phyloP scores from a whole-genome alignment of 2,329 filamentous ascomycete genomes.

The Diaporthe citrichinensis region DNA sequence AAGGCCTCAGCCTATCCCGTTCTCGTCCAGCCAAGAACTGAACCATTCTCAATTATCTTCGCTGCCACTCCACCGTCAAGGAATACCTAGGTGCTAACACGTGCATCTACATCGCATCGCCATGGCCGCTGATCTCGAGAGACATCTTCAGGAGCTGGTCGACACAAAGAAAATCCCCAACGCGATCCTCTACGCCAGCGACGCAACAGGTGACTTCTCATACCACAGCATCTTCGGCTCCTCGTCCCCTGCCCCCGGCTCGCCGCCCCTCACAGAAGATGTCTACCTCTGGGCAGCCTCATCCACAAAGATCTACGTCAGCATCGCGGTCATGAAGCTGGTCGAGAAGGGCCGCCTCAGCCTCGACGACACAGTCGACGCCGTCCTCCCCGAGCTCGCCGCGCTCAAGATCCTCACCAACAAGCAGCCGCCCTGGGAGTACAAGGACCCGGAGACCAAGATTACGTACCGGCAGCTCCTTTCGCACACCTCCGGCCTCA shows the following conservation, averaged over 20 bases:
- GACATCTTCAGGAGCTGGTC: slow-evolving; percentile 56
- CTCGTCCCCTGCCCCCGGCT: slow-evolving; percentile 56
- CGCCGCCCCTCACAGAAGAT: slow-evolving; percentile 53
- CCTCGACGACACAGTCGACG: slow-evolving; percentile 61
- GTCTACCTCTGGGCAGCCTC: slow-evolving; percentile 55
- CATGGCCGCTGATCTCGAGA: slow-evolving; percentile 52
- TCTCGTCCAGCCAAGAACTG: neutral
- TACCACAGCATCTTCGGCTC: slow-evolving; percentile 58
- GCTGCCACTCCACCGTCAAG: neutral
- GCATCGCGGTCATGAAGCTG: slow-evolving; percentile 67
- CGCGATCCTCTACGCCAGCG: slow-evolving; percentile 57
- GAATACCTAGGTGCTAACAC: neutral
- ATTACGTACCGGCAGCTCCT: slow-evolving; percentile 67
- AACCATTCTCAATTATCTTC: too few species aligned
- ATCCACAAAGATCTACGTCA: slow-evolving; percentile 62
- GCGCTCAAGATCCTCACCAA: slow-evolving; percentile 62
- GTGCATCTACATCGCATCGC: slow-evolving; percentile 6
- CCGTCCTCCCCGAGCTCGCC: slow-evolving; percentile 62
- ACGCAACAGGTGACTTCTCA: slow-evolving; percentile 54
- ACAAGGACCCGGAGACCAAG: slow-evolving; percentile 43
- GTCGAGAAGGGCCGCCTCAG: slow-evolving; percentile 65
- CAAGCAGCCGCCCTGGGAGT: slow-evolving; percentile 48
- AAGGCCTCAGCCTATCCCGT: neutral
- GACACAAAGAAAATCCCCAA: slow-evolving; percentile 60
- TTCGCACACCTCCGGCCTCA: slow-evolving; percentile 63